A percentile compares a stretch with the other conserved stretches of the same genome.
Conservation (phyloP, 306 rosid genomes). For the Citrullus amarus region DNA sequence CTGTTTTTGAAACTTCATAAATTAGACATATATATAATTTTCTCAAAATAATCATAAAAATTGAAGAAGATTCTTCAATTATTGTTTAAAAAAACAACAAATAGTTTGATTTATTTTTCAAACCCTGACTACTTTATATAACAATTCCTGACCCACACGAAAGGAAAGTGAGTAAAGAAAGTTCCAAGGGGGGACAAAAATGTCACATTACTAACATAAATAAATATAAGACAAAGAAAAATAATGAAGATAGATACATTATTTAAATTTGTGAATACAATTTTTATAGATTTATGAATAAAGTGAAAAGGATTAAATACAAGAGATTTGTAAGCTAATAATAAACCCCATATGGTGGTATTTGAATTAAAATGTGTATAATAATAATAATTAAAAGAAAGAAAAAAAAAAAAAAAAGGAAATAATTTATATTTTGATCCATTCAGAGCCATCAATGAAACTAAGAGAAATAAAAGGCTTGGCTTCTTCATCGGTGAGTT, state of each 20-base stretch:
- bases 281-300: neutral
- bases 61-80: neutral
- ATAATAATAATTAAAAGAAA: neutral
- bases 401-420: too few relatives aligned
- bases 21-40: too few relatives aligned
- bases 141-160: neutral
- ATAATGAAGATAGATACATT: neutral
- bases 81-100: neutral
- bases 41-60: neutral
- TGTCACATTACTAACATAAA: neutral
- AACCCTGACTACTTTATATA: neutral
- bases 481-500: conserved; percentile 84
- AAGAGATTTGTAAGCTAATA: neutral
- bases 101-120: neutral
- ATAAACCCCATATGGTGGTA: neutral
- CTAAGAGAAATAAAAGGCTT: conserved; percentile 73
- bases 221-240: neutral
- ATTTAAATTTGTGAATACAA: neutral
- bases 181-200: neutral
- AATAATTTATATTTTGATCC: conserved; percentile 39
- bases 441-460: conserved; percentile 83
- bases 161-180: neutral
- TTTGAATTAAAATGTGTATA: neutral
- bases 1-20: too few relatives aligned
- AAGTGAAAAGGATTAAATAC: neutral